These are phyloP conservation scores for Paecilomyces sp. DNA, from an alignment of 2,329 filamentous ascomycete species.

Conservation along the genomic window DNA sequence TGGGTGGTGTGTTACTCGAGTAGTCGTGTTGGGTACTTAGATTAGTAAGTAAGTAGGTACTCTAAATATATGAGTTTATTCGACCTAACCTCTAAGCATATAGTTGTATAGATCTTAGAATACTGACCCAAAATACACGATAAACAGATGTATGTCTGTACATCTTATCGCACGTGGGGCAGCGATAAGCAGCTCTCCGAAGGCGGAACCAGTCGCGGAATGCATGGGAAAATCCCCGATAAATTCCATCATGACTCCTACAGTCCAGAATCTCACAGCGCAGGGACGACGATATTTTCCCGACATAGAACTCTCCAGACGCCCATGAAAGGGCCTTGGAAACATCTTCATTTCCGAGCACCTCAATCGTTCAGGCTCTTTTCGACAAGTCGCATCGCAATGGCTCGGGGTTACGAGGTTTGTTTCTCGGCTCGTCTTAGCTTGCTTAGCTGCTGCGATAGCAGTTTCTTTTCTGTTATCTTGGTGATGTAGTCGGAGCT, in stretches of 20 bases:
- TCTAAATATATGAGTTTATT: too few species aligned
- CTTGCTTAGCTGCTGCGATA: not conserved
- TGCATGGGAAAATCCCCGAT: not conserved
- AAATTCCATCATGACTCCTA: not conserved
- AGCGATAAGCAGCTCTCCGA: not conserved
- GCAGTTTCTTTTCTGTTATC: not conserved
- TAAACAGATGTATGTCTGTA: not conserved
- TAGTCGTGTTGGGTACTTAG: too few species aligned
- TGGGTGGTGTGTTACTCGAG: not conserved
- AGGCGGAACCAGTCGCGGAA: not conserved
- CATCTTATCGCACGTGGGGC: conserved; percentile 1
- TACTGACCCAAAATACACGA: not conserved
- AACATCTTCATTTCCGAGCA: conserved; percentile 9
- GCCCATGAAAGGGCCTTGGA: conserved; percentile 23
- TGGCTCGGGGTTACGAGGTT: conserved; percentile 35
- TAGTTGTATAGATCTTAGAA: not conserved
- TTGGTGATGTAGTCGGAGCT: conserved; percentile 7
- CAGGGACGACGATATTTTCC: not conserved
- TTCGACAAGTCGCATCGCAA: conserved; percentile 22
- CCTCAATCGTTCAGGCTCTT: conserved; percentile 17
- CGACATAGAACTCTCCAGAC: conserved; percentile 1
- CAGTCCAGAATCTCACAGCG: not conserved
- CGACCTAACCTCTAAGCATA: too few species aligned
- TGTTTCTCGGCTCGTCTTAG: conserved; percentile 6
- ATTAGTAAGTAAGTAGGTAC: too few species aligned